Conservation (phyloP, 2,329 filamentous ascomycete species). For the Penicillium sp. region DNA sequence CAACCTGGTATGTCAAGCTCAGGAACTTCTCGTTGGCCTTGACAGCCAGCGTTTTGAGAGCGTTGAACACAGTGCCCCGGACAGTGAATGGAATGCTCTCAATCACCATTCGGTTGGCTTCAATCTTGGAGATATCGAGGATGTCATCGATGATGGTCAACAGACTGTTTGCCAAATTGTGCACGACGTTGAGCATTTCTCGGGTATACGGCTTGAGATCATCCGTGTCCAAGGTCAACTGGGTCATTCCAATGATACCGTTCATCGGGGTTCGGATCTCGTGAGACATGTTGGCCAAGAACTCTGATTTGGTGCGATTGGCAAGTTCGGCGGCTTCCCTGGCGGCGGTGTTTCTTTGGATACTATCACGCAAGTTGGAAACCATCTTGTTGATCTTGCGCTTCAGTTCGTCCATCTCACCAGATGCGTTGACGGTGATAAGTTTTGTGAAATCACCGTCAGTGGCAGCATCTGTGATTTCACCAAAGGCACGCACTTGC, state of each 20-base stretch:
- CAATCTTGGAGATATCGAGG: conserved; percentile 73
- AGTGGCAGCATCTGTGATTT: conserved; percentile 96
- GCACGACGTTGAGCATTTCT: conserved; percentile 98
- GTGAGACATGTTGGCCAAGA: conserved; percentile 98
- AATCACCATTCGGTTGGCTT: conserved; percentile 96
- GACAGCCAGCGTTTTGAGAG: conserved; percentile 92
- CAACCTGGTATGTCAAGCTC: conserved; percentile 89
- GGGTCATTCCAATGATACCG: conserved; percentile 97
- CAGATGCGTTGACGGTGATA: conserved; percentile 94
- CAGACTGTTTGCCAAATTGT: conserved; percentile 92
- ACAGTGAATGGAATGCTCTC: conserved; percentile 97
- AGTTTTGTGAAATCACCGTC: conserved; percentile 97
- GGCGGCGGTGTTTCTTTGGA: conserved; percentile 93
- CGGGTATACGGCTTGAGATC: conserved; percentile 92
- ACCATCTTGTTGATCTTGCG: conserved; percentile 99
- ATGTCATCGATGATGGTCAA: conserved; percentile 92
- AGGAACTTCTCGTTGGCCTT: conserved; percentile 96
- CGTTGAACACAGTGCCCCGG: conserved; percentile 93
- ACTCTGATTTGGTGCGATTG: conserved; percentile 98
- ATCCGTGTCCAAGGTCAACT: conserved; percentile 91
- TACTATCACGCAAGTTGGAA: conserved; percentile 90
- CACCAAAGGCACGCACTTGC: conserved; percentile 95
- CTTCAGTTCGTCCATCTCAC: conserved; percentile 99
- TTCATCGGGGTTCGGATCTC: conserved; percentile 98
- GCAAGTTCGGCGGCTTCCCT: conserved; percentile 94